Evolutionary conservation across 148 eudicot species (phyloP), one percentile per base, ranked within the genome.

Genomic region (Fagopyrum esculentum): DNA sequence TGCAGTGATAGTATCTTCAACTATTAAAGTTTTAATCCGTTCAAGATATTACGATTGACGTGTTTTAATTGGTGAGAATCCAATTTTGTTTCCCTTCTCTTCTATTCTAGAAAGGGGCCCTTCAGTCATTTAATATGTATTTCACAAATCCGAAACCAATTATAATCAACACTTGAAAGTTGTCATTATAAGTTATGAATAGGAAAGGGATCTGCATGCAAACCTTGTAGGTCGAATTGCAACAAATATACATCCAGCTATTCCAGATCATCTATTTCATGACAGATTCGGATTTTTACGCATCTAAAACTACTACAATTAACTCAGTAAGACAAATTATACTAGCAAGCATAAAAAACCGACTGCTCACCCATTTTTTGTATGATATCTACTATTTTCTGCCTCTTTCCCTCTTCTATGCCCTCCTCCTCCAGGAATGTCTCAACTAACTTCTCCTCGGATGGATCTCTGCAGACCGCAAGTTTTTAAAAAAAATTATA

Each of bases 401-500:
- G 77, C 82, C 77, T 90, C 77, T 72, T 86, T 82, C 79, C 80
- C 79, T 84, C 92, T 77, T 90, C 90, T 70, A 92, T 74, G 64
- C 89, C 85, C 83, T 95, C 93, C 61, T 84, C 80, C 66, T 78
- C 86, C 59, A 95, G 90, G 87, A 95, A 95, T 76, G 84, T 78
- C 87, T 95, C 97, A 63, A 86, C 87, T 78, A 90, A 78, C 74
- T 84, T 87, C 74, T 82, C 97, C 77, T 95, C 90, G 2, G 89
- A 83, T 76, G 92, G 84, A 84, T 90, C 93, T 74, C 96, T 93
- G 66, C 70, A 78, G 73, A 51, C 46, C 74, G 75, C 52, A 66
- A 45, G 68, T 51, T 73, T 73, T 35, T 35, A 1, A 0, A 61
- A 73, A 43, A 71, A 73, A 70, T 63, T 52, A 74, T 52, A 10